Conservation (phyloP, 2,329 filamentous ascomycete species). For the Lasiodiplodia citricola region DNA sequence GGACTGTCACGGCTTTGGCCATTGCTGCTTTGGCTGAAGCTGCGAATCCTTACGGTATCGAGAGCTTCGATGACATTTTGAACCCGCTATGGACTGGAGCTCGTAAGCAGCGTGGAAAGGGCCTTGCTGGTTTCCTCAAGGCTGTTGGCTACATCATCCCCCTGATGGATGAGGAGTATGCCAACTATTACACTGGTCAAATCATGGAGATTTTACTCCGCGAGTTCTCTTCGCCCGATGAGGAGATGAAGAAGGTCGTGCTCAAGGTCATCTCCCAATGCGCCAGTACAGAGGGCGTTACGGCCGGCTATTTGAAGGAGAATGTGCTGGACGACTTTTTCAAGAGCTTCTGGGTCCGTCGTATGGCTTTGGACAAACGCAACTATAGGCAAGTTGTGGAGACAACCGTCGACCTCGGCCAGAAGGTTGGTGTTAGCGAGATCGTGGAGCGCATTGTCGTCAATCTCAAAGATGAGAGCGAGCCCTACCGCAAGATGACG, state of each 20-base stretch:
- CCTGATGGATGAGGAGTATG: conserved; percentile 99
- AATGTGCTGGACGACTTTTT: conserved; percentile 96
- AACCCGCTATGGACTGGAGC: conserved; percentile 97
- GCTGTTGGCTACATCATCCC: conserved; percentile 98
- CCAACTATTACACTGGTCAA: conserved; percentile 97
- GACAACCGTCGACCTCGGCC: conserved; percentile 93
- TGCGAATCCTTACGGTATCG: conserved; percentile 97
- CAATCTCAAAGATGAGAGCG: conserved; percentile 97
- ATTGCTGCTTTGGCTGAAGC: conserved; percentile 95
- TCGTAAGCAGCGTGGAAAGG: conserved; percentile 94
- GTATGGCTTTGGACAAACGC: conserved; percentile 96
- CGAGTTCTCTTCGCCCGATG: conserved; percentile 95
- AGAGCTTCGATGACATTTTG: conserved; percentile 96
- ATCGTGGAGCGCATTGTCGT: conserved; percentile 91
- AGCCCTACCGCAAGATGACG: conserved; percentile 98
- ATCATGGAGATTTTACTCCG: conserved; percentile 98
- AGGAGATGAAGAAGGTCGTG: conserved; percentile 99
- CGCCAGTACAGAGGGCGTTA: conserved; percentile 91
- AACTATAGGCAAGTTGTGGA: conserved; percentile 99
- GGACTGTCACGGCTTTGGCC: conserved; percentile 92
- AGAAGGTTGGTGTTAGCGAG: conserved; percentile 97
- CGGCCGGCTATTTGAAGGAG: conserved; percentile 91
- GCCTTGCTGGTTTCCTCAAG: conserved; percentile 93
- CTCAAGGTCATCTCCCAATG: conserved; percentile 97
- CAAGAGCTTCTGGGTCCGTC: conserved; percentile 96